A percentile compares a stretch with the other conserved stretches of the same genome.
phyloP scores from a whole-genome alignment of 805 yeast species.

The Candida anglica region DNA sequence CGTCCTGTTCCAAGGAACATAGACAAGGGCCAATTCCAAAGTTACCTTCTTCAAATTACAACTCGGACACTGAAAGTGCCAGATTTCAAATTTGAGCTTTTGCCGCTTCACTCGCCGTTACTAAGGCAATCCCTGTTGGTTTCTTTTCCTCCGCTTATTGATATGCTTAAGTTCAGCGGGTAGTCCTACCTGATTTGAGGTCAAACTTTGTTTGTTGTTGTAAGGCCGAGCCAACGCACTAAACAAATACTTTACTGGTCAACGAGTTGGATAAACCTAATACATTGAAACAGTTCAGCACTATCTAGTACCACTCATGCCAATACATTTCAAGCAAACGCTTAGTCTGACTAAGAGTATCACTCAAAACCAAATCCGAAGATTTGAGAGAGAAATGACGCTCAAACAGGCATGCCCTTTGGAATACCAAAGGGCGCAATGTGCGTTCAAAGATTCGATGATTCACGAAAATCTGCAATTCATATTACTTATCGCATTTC shows the following conservation, averaged over 20 bases:
- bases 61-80: slow-evolving; percentile 36
- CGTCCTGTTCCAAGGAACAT: slow-evolving; percentile 34
- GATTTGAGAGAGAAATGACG: too few relatives aligned
- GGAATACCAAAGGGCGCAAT: slow-evolving; percentile 42
- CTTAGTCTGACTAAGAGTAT: slow-evolving; percentile 10
- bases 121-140: slow-evolving; percentile 44
- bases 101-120: slow-evolving; percentile 39
- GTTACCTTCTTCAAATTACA: slow-evolving; percentile 45
- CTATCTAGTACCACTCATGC: background rate
- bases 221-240: slow-evolving; percentile 10
- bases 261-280: background rate
- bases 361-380: slow-evolving; percentile 32
- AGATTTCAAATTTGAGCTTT: slow-evolving; percentile 41
- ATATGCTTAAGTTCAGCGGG: slow-evolving; percentile 45
- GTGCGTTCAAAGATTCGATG: slow-evolving; percentile 46
- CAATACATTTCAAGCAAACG: background rate
- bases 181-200: slow-evolving; percentile 38
- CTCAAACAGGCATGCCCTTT: slow-evolving; percentile 4
- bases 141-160: slow-evolving; percentile 45
- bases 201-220: slow-evolving; percentile 22
- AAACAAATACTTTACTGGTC: slow-evolving; percentile 4
- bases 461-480: too few relatives aligned
- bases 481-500: slow-evolving; percentile 42
- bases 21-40: slow-evolving; percentile 50
- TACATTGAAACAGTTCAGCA: background rate